phyloP scores from a whole-genome alignment of 768 basidiomycete genomes.

The Phanerochaete sordida region DNA sequence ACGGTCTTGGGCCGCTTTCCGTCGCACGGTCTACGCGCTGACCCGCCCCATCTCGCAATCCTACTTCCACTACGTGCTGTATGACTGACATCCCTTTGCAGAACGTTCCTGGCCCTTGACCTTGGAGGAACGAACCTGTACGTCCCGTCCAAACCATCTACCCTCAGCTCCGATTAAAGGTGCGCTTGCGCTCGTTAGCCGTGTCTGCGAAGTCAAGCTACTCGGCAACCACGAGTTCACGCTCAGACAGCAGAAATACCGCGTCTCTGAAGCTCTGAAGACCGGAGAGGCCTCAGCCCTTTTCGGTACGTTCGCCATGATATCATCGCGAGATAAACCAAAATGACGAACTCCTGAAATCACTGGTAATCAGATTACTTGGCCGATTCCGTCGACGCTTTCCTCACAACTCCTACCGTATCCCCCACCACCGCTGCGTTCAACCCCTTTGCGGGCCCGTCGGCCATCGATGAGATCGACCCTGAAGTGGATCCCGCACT shows the following conservation, averaged over 20 bases:
- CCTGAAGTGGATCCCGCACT: constrained; percentile 34
- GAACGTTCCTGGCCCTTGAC: constrained; percentile 94
- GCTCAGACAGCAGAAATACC: constrained; percentile 94
- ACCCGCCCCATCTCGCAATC: neutral
- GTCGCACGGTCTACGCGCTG: neutral
- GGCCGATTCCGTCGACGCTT: constrained; percentile 93
- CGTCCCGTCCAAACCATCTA: constrained; percentile 26
- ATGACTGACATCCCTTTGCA: constrained; percentile 27
- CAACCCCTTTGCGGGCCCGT: constrained; percentile 20
- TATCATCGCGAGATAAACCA: neutral
- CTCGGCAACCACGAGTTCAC: constrained; percentile 86
- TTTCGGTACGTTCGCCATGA: constrained; percentile 57
- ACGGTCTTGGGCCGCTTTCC: neutral
- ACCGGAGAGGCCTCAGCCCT: constrained; percentile 84
- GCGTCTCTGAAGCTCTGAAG: constrained; percentile 90
- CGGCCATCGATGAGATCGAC: constrained; percentile 24
- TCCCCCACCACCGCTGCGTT: constrained; percentile 14
- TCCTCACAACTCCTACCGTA: constrained; percentile 60
- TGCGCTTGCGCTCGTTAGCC: constrained; percentile 43
- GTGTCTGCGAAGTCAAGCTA: constrained; percentile 92
- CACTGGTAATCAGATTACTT: constrained; percentile 72
- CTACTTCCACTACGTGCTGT: neutral
- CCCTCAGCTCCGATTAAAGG: neutral
- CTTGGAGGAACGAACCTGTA: constrained; percentile 97
- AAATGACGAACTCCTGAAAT: constrained; percentile 1